A percentile compares a stretch with the other conserved stretches of the same genome.
Evolutionary conservation across 1,139 yeast species (phyloP).

Genomic region (Pichia sp.): DNA sequence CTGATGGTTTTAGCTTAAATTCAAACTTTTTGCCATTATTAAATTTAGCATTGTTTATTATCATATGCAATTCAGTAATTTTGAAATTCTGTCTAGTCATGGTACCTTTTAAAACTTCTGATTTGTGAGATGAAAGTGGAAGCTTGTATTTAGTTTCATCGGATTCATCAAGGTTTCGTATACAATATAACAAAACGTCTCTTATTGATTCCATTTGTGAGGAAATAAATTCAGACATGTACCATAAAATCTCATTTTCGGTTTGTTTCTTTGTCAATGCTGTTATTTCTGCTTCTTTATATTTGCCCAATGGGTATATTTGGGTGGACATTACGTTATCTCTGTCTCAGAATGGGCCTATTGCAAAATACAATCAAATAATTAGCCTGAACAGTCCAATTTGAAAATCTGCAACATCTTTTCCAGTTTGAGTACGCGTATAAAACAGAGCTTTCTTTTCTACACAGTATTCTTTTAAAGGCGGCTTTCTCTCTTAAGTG

Average conservation of each 20-base stretch:
- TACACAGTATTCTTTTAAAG: neutral
- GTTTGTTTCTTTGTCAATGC: slow-evolving; percentile 10
- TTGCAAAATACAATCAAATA: too few species aligned
- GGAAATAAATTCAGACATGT: slow-evolving; percentile 24
- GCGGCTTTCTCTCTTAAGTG: neutral
- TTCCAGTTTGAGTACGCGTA: neutral
- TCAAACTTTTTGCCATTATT: slow-evolving; percentile 23
- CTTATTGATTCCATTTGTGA: slow-evolving; percentile 28
- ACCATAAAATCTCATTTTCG: slow-evolving; percentile 25
- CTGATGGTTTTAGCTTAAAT: slow-evolving; percentile 19
- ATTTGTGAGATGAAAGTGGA: slow-evolving; percentile 30
- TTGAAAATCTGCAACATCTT: neutral
- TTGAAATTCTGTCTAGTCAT: slow-evolving; percentile 25
- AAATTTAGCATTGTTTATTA: slow-evolving; percentile 21
- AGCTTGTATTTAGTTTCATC: slow-evolving; percentile 25
- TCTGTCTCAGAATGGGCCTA: neutral
- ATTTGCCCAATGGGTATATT: slow-evolving; percentile 12
- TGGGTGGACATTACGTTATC: slow-evolving; percentile 22
- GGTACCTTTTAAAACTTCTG: slow-evolving; percentile 29
- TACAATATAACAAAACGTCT: slow-evolving; percentile 25
- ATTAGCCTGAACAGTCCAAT: neutral
- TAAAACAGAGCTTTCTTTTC: neutral
- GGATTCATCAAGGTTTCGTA: slow-evolving; percentile 22
- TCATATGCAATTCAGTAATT: slow-evolving; percentile 24
- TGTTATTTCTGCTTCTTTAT: slow-evolving; percentile 7